phyloP scores from a whole-genome alignment of 305 asterid genomes.

The Ajuga reptans region DNA sequence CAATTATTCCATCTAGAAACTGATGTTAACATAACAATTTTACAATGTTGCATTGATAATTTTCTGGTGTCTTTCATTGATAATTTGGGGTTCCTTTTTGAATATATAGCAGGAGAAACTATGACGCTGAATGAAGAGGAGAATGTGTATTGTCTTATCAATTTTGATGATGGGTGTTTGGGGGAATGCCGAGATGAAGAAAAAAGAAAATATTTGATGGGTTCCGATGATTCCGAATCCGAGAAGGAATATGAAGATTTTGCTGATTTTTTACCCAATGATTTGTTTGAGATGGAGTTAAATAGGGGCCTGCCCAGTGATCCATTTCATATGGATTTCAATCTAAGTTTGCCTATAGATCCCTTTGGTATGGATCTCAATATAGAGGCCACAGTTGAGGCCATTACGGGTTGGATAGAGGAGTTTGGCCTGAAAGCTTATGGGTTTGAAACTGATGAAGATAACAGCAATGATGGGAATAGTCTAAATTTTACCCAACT shows the following conservation, averaged over 20 bases:
- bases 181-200: slow-evolving; percentile 22
- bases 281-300: slow-evolving; percentile 35
- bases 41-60: neutral
- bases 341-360: slow-evolving; percentile 45
- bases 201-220: slow-evolving; percentile 11
- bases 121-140: slow-evolving; percentile 42
- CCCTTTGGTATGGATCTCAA: slow-evolving; percentile 55
- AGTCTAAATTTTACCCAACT: slow-evolving; percentile 29
- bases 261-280: slow-evolving; percentile 46
- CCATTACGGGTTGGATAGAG: slow-evolving; percentile 43
- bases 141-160: slow-evolving; percentile 17
- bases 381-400: slow-evolving; percentile 31
- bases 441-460: slow-evolving; percentile 32
- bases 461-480: neutral
- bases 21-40: no score
- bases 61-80: slow-evolving; percentile 16
- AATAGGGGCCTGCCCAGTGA: slow-evolving; percentile 21
- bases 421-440: slow-evolving; percentile 34
- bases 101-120: slow-evolving; percentile 18
- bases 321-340: slow-evolving; percentile 23
- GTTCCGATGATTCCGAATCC: slow-evolving; percentile 27
- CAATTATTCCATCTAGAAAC: no score
- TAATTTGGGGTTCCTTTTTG: slow-evolving; percentile 9
- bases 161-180: slow-evolving; percentile 27
- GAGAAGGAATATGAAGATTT: slow-evolving; percentile 39